Percentiles rank a stretch among this genome's conserved stretches.
Evolutionary conservation across 768 basidiomycete species (phyloP).

Genomic region (Podaxis rugospora): DNA sequence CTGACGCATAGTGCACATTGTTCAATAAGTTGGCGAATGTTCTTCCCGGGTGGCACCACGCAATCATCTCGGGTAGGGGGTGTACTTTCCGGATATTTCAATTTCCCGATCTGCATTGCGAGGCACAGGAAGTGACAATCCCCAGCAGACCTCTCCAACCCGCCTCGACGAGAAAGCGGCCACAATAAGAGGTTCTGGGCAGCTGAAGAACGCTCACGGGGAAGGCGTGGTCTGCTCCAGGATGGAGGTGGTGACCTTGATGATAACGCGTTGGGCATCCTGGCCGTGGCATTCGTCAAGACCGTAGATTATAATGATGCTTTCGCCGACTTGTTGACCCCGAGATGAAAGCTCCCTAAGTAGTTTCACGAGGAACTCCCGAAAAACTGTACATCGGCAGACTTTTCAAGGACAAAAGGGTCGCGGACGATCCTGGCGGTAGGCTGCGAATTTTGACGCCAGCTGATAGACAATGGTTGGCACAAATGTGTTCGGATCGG

Average conservation of each 20-base stretch:
- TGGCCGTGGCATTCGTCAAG: neutral
- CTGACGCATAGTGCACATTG: conserved; percentile 18
- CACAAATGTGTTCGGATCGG: conserved; percentile 10
- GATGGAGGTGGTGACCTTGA: conserved; percentile 8
- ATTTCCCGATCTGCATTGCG: conserved; percentile 14
- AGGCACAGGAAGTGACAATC: conserved; percentile 7
- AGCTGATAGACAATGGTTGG: conserved; percentile 21
- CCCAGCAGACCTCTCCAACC: neutral
- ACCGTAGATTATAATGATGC: neutral
- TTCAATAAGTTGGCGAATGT: no score
- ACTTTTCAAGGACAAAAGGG: neutral
- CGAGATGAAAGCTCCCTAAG: neutral
- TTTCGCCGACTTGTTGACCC: neutral
- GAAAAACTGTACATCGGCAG: neutral
- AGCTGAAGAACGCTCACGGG: conserved; percentile 20
- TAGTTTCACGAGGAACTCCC: neutral
- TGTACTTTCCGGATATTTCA: neutral
- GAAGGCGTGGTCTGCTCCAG: conserved; percentile 10
- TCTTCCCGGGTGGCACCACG: conserved; percentile 18
- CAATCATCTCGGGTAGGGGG: neutral
- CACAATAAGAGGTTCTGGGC: conserved; percentile 21
- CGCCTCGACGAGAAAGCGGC: conserved; percentile 1
- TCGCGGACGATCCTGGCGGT: neutral
- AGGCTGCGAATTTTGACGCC: neutral
- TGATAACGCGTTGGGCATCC: conserved; percentile 13